A percentile compares a stretch with the other conserved stretches of the same genome.
These are phyloP conservation scores for Pseudoneurospora amorphoporcata DNA, from an alignment of 495 filamentous ascomycete genomes.

Conservation along the genomic window DNA sequence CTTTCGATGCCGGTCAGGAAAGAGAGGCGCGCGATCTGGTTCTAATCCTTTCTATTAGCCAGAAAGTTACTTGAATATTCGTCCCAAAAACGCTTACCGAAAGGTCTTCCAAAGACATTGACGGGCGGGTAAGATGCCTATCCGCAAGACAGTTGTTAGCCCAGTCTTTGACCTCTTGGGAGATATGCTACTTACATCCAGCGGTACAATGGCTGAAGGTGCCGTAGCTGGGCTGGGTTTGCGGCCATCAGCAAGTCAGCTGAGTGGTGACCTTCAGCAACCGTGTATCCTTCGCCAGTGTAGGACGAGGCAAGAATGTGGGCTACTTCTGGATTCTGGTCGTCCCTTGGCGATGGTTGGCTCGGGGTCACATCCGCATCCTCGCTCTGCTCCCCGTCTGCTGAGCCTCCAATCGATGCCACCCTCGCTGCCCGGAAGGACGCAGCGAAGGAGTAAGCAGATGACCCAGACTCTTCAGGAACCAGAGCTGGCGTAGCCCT, in stretches of 20 bases:
- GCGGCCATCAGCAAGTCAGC: not conserved
- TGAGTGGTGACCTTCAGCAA: not conserved
- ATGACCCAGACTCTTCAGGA: not conserved
- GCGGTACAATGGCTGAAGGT: not conserved
- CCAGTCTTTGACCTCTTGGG: no score
- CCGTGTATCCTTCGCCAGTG: not conserved
- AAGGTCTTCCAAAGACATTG: not conserved
- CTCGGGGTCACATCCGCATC: not conserved
- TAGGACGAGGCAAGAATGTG: not conserved
- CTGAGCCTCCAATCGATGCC: not conserved
- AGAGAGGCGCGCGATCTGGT: not conserved
- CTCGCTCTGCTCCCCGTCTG: not conserved
- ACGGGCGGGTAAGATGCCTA: not conserved
- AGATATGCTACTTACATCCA: not conserved
- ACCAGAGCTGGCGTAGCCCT: not conserved
- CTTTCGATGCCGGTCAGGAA: not conserved
- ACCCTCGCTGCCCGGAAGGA: not conserved
- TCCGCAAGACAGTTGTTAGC: not conserved
- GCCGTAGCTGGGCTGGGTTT: not conserved
- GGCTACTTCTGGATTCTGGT: not conserved
- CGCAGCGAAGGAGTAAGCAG: not conserved
- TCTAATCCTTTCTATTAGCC: not conserved
- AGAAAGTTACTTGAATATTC: not conserved
- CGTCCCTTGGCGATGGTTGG: not conserved
- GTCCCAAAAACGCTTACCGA: not conserved